phyloP scores from a whole-genome alignment of 192 early-diverging fungal species.

The Coemansia sp. region DNA sequence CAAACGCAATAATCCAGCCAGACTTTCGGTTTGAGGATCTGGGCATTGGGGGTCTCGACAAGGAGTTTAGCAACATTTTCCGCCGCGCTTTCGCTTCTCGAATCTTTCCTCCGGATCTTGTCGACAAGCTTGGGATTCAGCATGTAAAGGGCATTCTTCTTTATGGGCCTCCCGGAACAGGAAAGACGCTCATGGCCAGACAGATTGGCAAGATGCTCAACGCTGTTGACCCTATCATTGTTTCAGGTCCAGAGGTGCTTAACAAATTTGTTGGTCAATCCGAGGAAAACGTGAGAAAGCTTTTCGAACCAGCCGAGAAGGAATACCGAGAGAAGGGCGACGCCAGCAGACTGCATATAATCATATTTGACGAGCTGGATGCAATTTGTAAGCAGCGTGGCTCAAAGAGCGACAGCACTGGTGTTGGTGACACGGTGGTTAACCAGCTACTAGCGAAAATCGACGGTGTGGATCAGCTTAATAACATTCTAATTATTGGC shows the following conservation, averaged over 20 bases:
- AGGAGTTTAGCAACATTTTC: slow-evolving; percentile 93
- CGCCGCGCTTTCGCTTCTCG: slow-evolving; percentile 96
- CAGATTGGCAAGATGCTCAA: slow-evolving; percentile 99
- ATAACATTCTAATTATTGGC: slow-evolving; percentile 97
- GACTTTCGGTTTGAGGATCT: slow-evolving; percentile 97
- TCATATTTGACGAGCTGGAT: slow-evolving; percentile 99
- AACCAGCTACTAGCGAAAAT: slow-evolving; percentile 98
- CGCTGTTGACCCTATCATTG: slow-evolving; percentile 88
- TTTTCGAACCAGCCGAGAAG: slow-evolving; percentile 91
- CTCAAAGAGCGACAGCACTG: slow-evolving; percentile 85
- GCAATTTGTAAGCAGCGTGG: slow-evolving; percentile 99
- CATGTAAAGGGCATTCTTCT: slow-evolving; percentile 93
- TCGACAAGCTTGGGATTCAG: slow-evolving; percentile 94
- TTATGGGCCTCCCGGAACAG: slow-evolving; percentile 94
- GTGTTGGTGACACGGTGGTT: slow-evolving; percentile 94
- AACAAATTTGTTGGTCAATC: slow-evolving; percentile 97
- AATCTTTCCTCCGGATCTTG: slow-evolving; percentile 90
- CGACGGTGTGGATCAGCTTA: slow-evolving; percentile 98
- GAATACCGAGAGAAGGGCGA: slow-evolving; percentile 94
- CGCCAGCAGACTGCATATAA: slow-evolving; percentile 90
- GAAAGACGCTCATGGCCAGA: slow-evolving; percentile 96
- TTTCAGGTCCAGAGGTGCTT: slow-evolving; percentile 94
- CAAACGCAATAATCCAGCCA: slow-evolving; percentile 83
- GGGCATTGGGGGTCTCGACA: slow-evolving; percentile 96
- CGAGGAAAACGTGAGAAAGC: slow-evolving; percentile 95